Evolutionary conservation across 2,329 filamentous ascomycete species (phyloP), one percentile per base, ranked within the genome.

Genomic region (Seiridium unicorne): DNA sequence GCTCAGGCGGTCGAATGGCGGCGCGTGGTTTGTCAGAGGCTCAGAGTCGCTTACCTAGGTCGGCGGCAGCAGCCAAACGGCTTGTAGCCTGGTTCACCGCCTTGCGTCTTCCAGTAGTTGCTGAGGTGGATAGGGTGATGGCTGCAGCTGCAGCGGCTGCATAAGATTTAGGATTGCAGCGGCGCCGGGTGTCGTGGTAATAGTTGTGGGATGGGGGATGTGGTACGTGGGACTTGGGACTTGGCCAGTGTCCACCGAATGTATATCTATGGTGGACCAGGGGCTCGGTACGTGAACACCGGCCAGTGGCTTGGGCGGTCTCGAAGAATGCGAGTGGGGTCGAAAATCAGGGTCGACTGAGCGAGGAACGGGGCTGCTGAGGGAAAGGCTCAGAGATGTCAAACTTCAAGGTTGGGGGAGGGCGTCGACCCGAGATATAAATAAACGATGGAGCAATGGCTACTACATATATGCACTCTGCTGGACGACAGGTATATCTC

Each of bases 61-160:
- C 49, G 49, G 49, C 10, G 13, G 49, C 49, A 53, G 34, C 49
- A 69, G 66, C 72, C 72, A 73, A 73, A 73, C 72, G 71, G 70
- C 71, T 73, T 65, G 61, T 68, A 71, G 68, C 71, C 71, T 71
- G 18, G 66, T 66, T 73, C 71, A 73, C 72, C 72, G 72, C 72
- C 70, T 72, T 69, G 66, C 64, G 63, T 69, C 65, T 68, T n/a
- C 68, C 65, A 42, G 13, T 42, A 58, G 47, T 34, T 62, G 57
- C 61, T 63, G 62, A 58, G 58, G 66, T 65, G 63, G 62, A 57
- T 63, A 68, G 49, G 32, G 47, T 49, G 47, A 69, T 71, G 68
- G 69, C 68, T 67, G 68, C 61, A 68, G 68, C 63, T 54, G 49
- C 49, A 49, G 47, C 47, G 65, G 68, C 34, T 68, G 59, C 61